Percentiles rank a stretch among this genome's conserved stretches.
phyloP scores from a whole-genome alignment of 2,329 filamentous ascomycete species.

The Arthrinium phaeospermum region DNA sequence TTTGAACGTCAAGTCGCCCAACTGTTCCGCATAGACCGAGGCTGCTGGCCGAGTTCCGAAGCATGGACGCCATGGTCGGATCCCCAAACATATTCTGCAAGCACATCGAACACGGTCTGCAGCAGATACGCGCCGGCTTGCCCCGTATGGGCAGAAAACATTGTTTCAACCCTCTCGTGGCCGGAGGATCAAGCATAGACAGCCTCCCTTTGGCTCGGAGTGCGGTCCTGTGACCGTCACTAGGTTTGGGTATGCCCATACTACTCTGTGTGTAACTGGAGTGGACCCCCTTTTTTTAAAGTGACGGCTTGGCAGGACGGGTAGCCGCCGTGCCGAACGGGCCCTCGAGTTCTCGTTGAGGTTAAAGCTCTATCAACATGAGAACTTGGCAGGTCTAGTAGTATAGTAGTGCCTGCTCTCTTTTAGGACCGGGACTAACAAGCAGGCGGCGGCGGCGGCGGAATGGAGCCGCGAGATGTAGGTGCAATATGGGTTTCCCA shows the following conservation, averaged over 20 bases:
- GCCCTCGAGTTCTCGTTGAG: neutral
- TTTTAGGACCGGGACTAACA: neutral
- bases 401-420: neutral
- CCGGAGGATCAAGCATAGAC: neutral
- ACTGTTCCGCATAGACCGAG: neutral
- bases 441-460: neutral
- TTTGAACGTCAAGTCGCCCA: neutral
- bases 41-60: neutral
- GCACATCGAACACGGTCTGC: constrained; percentile 11
- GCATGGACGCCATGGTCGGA: neutral
- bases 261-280: constrained; percentile 11
- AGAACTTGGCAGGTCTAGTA: neutral
- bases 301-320: constrained; percentile 11
- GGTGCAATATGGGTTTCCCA: neutral
- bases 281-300: neutral
- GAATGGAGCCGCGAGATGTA: neutral
- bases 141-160: constrained; percentile 1
- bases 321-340: constrained; percentile 5
- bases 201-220: neutral
- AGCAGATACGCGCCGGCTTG: neutral
- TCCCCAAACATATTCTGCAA: constrained; percentile 3
- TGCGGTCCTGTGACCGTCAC: neutral
- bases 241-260: neutral
- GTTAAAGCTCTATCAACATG: constrained; percentile 6
- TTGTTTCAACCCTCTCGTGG: neutral